Evolutionary conservation across 2,329 filamentous ascomycete genomes (phyloP).

Genomic region (Monilinia aucupariae): DNA sequence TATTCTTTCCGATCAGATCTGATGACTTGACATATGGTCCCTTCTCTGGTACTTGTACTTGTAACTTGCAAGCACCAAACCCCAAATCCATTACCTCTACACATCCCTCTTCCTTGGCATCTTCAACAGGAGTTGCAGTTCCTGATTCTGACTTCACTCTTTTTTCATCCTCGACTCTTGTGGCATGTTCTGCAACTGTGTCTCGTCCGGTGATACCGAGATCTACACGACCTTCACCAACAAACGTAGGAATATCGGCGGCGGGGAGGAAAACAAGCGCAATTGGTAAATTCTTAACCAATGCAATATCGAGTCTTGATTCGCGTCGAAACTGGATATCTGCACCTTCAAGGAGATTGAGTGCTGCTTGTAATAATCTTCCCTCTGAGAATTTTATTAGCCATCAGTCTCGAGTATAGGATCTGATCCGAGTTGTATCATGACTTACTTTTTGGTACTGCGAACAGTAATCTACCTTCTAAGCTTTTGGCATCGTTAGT

Average conservation of each 20-base stretch:
- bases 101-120: constrained; percentile 45
- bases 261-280: constrained; percentile 96
- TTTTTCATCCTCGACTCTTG: constrained; percentile 47
- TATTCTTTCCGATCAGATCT: constrained; percentile 84
- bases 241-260: constrained; percentile 94
- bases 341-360: constrained; percentile 86
- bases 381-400: constrained; percentile 59
- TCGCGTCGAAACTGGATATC: constrained; percentile 97
- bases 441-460: constrained; percentile 91
- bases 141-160: constrained; percentile 46
- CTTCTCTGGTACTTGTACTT: constrained; percentile 93
- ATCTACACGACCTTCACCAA: constrained; percentile 89
- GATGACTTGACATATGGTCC: constrained; percentile 63
- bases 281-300: constrained; percentile 94
- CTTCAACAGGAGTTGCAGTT: constrained; percentile 39
- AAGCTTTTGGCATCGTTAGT: constrained; percentile 54
- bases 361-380: constrained; percentile 77
- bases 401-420: constrained; percentile 16
- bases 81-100: constrained; percentile 85
- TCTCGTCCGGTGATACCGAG: constrained; percentile 92
- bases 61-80: constrained; percentile 86
- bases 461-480: constrained; percentile 89
- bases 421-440: constrained; percentile 16
- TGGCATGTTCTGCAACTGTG: constrained; percentile 86
- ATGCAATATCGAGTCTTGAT: constrained; percentile 90